Evolutionary conservation across 257 asterid genomes (phyloP), one percentile per base, ranked within the genome.

Genomic region (Scutellaria barbata): DNA sequence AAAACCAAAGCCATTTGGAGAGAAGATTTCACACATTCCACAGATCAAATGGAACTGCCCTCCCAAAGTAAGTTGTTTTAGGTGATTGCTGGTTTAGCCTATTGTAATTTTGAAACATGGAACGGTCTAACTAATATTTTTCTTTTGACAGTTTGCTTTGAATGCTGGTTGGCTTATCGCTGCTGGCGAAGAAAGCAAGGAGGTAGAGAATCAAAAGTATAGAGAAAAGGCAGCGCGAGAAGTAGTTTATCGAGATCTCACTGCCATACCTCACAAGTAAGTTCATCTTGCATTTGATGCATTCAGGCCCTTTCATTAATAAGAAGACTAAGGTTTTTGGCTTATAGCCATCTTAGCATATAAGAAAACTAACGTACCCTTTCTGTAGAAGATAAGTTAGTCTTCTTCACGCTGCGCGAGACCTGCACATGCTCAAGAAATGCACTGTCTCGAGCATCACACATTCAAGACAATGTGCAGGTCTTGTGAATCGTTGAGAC

Each of bases 101-200:
- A 45, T 65, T 18, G 62, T 50, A 52, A 13, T 50, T 39, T 41
- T 48, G 30, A 51, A 33, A 22, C 13, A 45, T 47, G 10, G 52
- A 62, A 20, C 68, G 13, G 37, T 53, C 25, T 68, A 56, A 35
- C 51, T 12, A 20, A 14, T 50, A 22, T 20, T 22, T 71, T 64
- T 17, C 42, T 52, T 74, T 55, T 16, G 40, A 68, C 73, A 87
- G 88, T 63, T 87, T 68, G 40, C 40, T 61, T 48, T 80, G 78
- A 55, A 71, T 37, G 5, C 50, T 46, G 7, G 54, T 1, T 87
- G 86, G 87, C 52, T 0, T 0, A 78, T 87, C 55, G 88, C 82
- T 80, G 73, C 79, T 63, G 88, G 93, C n/a, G 88, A 87, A 80
- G 88, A 69, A 66, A 85, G 90, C 60, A 63, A 61, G 69, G 88